phyloP scores from a whole-genome alignment of 2,329 filamentous ascomycete genomes.

The Parafenestella ontariensis region DNA sequence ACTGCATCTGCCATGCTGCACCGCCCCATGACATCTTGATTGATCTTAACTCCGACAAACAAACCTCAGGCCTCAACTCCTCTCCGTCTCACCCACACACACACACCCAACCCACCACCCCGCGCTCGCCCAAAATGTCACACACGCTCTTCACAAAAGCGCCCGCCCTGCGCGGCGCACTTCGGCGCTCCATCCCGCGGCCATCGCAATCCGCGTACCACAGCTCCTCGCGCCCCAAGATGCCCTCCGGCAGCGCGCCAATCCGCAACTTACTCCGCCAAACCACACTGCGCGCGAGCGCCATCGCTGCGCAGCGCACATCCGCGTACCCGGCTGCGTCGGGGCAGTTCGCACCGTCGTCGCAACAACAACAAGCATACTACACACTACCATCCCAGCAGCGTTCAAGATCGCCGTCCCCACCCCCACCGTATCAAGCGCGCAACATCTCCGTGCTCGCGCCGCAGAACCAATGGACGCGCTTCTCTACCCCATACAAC shows the following conservation, averaged over 20 bases:
- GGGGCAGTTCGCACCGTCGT: constrained; percentile 32
- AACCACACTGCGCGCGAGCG: constrained; percentile 33
- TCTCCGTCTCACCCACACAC: constrained; percentile 10
- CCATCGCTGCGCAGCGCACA: constrained; percentile 31
- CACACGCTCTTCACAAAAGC: constrained; percentile 20
- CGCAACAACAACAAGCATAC: constrained; percentile 9
- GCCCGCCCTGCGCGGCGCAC: constrained; percentile 14
- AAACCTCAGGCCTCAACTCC: constrained; percentile 23
- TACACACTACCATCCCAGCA: constrained; percentile 4
- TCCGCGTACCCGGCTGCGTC: constrained; percentile 25
- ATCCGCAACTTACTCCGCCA: constrained; percentile 40
- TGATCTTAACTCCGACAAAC: constrained; percentile 15
- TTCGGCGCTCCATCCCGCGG: constrained; percentile 14
- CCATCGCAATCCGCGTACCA: constrained; percentile 18
- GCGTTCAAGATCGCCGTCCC: constrained; percentile 31
- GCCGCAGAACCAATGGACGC: constrained; percentile 40
- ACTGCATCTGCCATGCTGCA: background rate
- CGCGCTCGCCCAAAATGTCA: constrained; percentile 19
- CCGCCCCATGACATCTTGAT: background rate
- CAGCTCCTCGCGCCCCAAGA: constrained; percentile 24
- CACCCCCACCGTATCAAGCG: constrained; percentile 33
- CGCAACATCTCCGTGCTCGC: constrained; percentile 35
- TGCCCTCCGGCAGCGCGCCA: constrained; percentile 31
- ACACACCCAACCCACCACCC: background rate
- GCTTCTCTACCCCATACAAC: constrained; percentile 34